phyloP scores from a whole-genome alignment of 2,329 filamentous ascomycete genomes.

The Penicillium verrucosum region DNA sequence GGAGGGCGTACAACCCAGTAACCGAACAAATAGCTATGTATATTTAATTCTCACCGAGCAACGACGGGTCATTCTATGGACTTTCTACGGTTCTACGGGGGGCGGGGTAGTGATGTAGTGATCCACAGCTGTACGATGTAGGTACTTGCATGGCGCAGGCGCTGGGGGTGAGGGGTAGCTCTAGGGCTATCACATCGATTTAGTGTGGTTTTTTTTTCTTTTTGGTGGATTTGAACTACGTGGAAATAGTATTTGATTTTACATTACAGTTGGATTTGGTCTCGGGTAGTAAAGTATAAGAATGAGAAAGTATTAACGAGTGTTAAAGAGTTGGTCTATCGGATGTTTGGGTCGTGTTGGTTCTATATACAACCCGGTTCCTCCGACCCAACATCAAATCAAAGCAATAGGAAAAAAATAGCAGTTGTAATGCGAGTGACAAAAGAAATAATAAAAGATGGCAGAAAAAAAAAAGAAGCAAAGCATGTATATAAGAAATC shows the following conservation, averaged over 20 bases:
- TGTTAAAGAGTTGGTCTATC: conserved; percentile 13
- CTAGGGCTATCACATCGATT: conserved; percentile 7
- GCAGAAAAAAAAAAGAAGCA: neutral
- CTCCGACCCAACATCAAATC: conserved; percentile 13
- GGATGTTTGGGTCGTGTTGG: conserved; percentile 15
- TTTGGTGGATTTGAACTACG: neutral
- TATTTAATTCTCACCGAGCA: no score
- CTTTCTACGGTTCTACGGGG: neutral
- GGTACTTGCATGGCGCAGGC: neutral
- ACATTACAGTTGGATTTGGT: neutral
- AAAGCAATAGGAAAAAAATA: neutral
- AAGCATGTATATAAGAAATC: conserved; percentile 19
- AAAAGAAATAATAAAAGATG: conserved; percentile 7
- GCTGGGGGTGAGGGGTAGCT: conserved; percentile 1
- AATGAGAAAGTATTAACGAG: conserved; percentile 4
- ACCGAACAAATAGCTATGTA: no score
- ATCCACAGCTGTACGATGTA: conserved; percentile 3
- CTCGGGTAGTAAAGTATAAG: neutral
- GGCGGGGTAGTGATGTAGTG: conserved; percentile 6
- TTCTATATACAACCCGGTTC: conserved; percentile 25
- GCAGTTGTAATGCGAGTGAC: conserved; percentile 5
- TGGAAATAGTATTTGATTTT: conserved; percentile 6
- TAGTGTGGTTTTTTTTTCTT: no score
- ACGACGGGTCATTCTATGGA: neutral
- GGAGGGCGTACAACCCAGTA: neutral